Evolutionary conservation across 108 stramenopile genomes (phyloP).

Genomic region (Skeletonema menzelii): DNA sequence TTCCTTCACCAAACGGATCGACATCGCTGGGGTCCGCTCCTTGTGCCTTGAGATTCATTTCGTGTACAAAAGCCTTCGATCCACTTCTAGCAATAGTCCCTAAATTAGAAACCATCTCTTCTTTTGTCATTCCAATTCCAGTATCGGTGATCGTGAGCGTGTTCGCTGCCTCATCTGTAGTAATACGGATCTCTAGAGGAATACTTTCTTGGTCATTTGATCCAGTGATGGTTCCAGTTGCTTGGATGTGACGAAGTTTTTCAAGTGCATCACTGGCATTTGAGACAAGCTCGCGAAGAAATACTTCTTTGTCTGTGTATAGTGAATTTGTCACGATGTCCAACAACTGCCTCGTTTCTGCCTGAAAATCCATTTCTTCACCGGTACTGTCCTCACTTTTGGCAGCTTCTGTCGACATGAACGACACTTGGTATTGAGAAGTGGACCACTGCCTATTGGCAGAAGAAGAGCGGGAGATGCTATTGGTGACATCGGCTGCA

Average conservation of each 20-base stretch:
- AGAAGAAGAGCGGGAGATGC: background rate
- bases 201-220: constrained; percentile 47
- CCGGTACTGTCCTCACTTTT: background rate
- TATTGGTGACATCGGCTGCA: background rate
- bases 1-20: constrained; percentile 56
- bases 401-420: constrained; percentile 16
- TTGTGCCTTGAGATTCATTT: constrained; percentile 60
- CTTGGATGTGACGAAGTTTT: constrained; percentile 93
- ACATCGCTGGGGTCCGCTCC: constrained; percentile 26
- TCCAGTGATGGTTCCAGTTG: constrained; percentile 16
- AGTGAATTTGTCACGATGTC: constrained; percentile 97
- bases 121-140: constrained; percentile 93
- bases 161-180: constrained; percentile 79
- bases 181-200: constrained; percentile 82
- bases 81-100: constrained; percentile 98
- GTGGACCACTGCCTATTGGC: background rate
- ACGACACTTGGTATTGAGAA: constrained; percentile 3
- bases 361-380: constrained; percentile 84
- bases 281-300: constrained; percentile 96
- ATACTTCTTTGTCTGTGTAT: constrained; percentile 99
- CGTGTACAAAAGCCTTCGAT: constrained; percentile 90
- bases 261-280: constrained; percentile 97
- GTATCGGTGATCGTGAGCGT: constrained; percentile 95
- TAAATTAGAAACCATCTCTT: constrained; percentile 90
- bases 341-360: constrained; percentile 89